Evolutionary conservation across 2,329 filamentous ascomycete species (phyloP), one percentile per base, ranked within the genome.

Genomic region (Setomelanomma holmii): DNA sequence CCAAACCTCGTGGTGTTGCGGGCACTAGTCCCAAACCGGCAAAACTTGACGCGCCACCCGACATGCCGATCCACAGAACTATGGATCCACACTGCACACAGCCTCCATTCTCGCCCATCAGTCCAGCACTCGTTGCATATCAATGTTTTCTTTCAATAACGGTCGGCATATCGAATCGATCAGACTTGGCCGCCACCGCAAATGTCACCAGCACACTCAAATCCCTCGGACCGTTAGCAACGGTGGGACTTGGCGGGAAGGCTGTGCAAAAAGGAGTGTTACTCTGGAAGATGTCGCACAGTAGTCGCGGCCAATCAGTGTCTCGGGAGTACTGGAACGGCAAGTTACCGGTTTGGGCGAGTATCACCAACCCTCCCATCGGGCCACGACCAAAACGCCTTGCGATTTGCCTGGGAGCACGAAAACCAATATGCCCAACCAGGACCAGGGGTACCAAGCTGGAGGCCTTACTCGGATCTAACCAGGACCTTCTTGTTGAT

Each of bases 91-190:
- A 23, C 33, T 27, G 27, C 7, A 36, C 58, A 56, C 57, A 51
- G 51, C 60, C 59, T 42, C 49, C 46, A 30, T 34, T 21, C 24
- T 56, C 45, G 51, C 44, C 40, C 45, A 14, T 8, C 21, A 14
- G 14, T 24, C n/a, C n/a, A n/a, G n/a, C n/a, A n/a, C n/a, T n/a
- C n/a, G n/a, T n/a, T n/a, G n/a, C n/a, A n/a, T n/a, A n/a, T n/a
- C n/a, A n/a, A n/a, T n/a, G n/a, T n/a, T n/a, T n/a, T n/a, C n/a
- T n/a, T n/a, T n/a, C n/a, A n/a, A n/a, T n/a, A n/a, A n/a, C n/a
- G n/a, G n/a, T n/a, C n/a, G n/a, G n/a, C n/a, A n/a, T n/a, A n/a
- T n/a, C n/a, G n/a, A n/a, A n/a, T n/a, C n/a, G n/a, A n/a, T n/a
- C n/a, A n/a, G n/a, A n/a, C 41, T 39, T 39, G 39, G 46, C 40